Percentiles rank a stretch among this genome's conserved stretches.
Conservation (phyloP, 306 rosid species). For the Rosa chinensis region DNA sequence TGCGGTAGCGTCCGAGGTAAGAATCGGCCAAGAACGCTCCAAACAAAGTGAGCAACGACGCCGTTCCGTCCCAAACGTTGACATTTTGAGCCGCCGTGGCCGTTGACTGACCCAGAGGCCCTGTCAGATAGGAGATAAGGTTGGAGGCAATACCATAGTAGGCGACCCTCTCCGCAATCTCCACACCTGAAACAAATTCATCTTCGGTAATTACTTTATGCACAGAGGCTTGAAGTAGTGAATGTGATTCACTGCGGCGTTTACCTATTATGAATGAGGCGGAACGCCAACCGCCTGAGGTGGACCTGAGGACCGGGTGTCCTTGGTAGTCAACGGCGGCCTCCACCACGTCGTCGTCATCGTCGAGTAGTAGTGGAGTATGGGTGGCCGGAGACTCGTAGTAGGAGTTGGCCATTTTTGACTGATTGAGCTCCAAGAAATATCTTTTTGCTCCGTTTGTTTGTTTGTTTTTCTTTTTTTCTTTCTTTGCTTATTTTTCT, state of each 20-base stretch:
- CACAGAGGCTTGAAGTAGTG: neutral
- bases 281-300: neutral
- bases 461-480: too few species aligned
- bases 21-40: neutral
- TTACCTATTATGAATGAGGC: neutral
- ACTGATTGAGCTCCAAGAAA: too few species aligned
- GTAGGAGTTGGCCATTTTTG: too few species aligned
- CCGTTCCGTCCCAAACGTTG: neutral
- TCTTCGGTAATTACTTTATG: too few species aligned
- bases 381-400: too few species aligned
- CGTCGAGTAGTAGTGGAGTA: neutral
- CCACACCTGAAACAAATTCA: neutral
- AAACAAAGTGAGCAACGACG: neutral
- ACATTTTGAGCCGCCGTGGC: neutral
- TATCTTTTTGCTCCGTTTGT: too few species aligned
- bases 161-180: neutral
- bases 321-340: neutral
- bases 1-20: neutral
- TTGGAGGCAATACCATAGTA: neutral
- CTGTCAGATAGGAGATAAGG: neutral
- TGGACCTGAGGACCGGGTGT: neutral
- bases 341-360: neutral
- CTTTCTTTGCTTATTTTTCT: too few species aligned
- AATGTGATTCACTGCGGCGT: neutral
- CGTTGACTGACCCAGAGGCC: neutral